Base-by-base conservation (phyloP, 148 eudicot genomes). In the Rhododendron simsii region DNA sequence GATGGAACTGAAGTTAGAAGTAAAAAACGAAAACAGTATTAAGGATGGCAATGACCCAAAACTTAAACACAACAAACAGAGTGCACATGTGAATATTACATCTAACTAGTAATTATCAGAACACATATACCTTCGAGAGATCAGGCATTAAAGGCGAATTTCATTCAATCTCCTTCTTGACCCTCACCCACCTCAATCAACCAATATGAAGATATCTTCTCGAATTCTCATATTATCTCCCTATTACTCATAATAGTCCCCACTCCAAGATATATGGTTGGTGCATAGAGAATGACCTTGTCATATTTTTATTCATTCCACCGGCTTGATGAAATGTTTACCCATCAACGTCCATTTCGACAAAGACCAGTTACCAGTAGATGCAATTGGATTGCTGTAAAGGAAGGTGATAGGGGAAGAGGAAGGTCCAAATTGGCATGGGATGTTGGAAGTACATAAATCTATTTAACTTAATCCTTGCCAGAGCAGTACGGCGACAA, bases 1-100 rank as follows among this genome's bases (percentile, higher is more conserved):
- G 41, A 87, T 79, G 81, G 44, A 83, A 87, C 23, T 65, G 78
- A 73, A 87, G 74, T 61, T 81, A n/a, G 0, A 71, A 53, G 37
- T 28, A 15, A 11, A 83, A 74, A 75, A 30, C 9, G 89, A n/a
- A 78, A 47, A 53, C 20, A 67, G 55, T 12, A 78, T 35, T 69
- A 39, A 79, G 39, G 21, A 67, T 65, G 65, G 55, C 84, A n/a
- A 50, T 20, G 15, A 83, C 75, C 16, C 20, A 13, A 71, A 53
- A 21, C 44, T 5, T 20, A 73, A 30, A 71, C 39, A 2, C 2
- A 7, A 71, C 41, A 71, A 71, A 20, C 26, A 16, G 11, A 57
- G 35, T 33, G n/a, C 39, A 30, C 41, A 16, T 44, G 2, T 23
- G 18, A n/a, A 82, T 59, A 39, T 20, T 47, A 4, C 50, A 45